phyloP scores from a whole-genome alignment of 331 rosid genomes.

The Erythrophleum ivorense region DNA sequence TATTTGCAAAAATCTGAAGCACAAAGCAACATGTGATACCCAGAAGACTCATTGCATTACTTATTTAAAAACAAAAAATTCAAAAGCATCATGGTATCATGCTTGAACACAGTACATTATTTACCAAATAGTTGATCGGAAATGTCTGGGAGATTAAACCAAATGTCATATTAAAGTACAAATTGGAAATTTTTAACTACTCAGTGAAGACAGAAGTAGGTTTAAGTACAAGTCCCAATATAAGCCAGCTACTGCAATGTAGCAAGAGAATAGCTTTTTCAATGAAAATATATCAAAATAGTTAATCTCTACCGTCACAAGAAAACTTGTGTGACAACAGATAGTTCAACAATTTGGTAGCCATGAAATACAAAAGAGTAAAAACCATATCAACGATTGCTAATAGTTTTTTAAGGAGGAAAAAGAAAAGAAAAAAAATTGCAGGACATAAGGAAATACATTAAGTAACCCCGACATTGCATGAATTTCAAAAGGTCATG shows the following conservation, averaged over 20 bases:
- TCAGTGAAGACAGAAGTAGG: not conserved
- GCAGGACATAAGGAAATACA: constrained; percentile 51
- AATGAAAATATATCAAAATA: not conserved
- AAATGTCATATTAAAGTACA: not conserved
- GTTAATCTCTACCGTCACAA: not conserved
- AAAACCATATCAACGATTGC: not conserved
- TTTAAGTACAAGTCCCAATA: not conserved
- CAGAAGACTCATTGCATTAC: not conserved
- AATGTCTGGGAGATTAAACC: not conserved
- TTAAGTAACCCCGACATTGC: constrained; percentile 81
- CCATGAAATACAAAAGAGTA: not conserved
- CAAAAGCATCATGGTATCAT: not conserved
- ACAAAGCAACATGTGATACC: not conserved
- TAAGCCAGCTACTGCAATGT: not conserved
- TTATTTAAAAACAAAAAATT: not conserved
- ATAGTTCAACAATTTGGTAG: constrained; percentile 12
- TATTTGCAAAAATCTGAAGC: not conserved
- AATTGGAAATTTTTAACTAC: not conserved
- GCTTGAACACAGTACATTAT: not conserved
- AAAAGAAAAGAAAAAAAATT: not conserved
- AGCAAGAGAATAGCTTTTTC: not conserved
- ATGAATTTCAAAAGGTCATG: constrained; percentile 47
- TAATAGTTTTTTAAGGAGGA: not conserved
- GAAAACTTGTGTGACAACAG: not conserved
- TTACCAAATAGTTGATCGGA: not conserved